Evolutionary conservation across 371 early-diverging fungal species (phyloP).

Genomic region (Mortierella sp.): DNA sequence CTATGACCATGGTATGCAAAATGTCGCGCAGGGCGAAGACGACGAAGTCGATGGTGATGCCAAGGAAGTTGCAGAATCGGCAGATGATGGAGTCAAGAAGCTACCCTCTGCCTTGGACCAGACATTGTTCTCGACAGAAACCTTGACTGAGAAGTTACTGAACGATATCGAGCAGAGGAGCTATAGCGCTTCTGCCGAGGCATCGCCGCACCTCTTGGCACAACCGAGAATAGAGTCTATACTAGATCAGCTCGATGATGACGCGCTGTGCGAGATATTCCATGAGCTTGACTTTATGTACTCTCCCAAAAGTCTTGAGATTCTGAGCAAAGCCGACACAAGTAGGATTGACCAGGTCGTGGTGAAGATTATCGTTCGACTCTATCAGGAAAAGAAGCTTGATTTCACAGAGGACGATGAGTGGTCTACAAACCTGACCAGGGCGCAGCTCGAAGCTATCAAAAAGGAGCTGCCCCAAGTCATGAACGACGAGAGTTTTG

Average conservation of each 20-base stretch:
- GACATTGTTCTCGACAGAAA: constrained; percentile 18
- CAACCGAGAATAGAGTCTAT: constrained; percentile 34
- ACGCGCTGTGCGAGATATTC: constrained; percentile 3
- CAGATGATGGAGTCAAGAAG: constrained; percentile 11
- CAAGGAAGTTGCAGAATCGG: background rate
- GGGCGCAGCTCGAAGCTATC: constrained; percentile 31
- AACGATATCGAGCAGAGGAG: constrained; percentile 7
- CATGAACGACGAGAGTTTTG: constrained; percentile 35
- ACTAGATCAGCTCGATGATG: constrained; percentile 10
- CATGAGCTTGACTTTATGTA: background rate
- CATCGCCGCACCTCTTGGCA: constrained; percentile 37
- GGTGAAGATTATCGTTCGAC: constrained; percentile 25
- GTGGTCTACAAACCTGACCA: constrained; percentile 14
- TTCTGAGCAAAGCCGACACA: constrained; percentile 29
- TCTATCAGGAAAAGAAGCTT: constrained; percentile 13
- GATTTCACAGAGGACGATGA: background rate
- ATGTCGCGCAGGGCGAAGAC: background rate
- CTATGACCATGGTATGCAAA: constrained; percentile 9
- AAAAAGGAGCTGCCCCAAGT: constrained; percentile 7
- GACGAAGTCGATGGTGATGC: constrained; percentile 1
- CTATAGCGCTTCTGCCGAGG: background rate
- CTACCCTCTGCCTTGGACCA: constrained; percentile 35
- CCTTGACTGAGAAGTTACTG: constrained; percentile 27
- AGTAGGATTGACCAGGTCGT: constrained; percentile 29
- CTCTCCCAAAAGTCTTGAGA: constrained; percentile 42